Evolutionary conservation across 805 yeast genomes (phyloP).

Genomic region (Peterozyma toletana): DNA sequence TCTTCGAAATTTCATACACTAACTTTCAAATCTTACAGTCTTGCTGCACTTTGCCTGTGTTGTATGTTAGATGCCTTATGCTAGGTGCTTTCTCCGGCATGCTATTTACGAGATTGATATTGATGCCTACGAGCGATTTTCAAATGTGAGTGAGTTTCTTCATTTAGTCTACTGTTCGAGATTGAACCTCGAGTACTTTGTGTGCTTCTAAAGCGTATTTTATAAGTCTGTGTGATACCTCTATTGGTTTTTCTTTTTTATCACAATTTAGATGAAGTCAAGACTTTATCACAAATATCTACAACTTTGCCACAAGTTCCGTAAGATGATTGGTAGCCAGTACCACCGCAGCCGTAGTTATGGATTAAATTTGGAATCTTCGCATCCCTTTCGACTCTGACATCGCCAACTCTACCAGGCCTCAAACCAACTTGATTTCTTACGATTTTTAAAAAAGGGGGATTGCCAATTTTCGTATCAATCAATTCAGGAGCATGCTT

Average conservation of each 20-base stretch:
- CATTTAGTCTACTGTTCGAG: no score
- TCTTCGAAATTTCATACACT: slow-evolving; percentile 2
- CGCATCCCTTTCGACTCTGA: slow-evolving; percentile 31
- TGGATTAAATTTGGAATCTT: slow-evolving; percentile 31
- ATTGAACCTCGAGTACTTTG: no score
- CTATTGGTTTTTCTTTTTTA: no score
- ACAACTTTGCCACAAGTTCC: slow-evolving; percentile 48
- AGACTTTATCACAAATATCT: slow-evolving; percentile 17
- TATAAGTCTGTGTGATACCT: no score
- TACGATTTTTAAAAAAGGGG: slow-evolving; percentile 37
- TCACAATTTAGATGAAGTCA: slow-evolving; percentile 14
- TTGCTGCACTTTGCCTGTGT: slow-evolving; percentile 11
- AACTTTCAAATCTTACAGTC: slow-evolving; percentile 3
- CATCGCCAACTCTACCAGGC: slow-evolving; percentile 57
- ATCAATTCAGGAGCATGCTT: slow-evolving; percentile 49
- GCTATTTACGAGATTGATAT: no score
- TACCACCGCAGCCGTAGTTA: slow-evolving; percentile 62
- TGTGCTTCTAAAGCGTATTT: no score
- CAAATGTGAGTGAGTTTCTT: no score
- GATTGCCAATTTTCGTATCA: slow-evolving; percentile 16
- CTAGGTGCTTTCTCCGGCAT: neutral
- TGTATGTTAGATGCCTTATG: slow-evolving; percentile 9
- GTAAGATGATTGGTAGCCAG: slow-evolving; percentile 66
- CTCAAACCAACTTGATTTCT: slow-evolving; percentile 60
- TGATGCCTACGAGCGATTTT: no score